Conservation (phyloP, 73 alveolate species). For the Tetrahymena thermophila region DNA sequence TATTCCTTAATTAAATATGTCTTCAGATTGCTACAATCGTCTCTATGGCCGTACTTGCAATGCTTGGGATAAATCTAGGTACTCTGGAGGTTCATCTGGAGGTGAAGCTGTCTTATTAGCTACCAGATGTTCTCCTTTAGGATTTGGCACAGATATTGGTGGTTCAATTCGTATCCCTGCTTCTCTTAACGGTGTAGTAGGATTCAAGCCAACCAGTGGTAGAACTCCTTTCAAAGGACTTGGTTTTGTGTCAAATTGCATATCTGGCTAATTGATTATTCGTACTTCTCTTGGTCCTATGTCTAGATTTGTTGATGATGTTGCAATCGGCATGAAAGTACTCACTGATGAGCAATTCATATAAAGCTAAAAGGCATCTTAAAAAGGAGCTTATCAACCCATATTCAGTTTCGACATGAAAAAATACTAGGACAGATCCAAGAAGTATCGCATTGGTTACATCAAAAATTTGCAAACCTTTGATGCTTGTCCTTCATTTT, state of each 20-base stretch:
- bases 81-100: constrained; percentile 79
- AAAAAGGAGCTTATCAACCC: not conserved
- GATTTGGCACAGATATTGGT: constrained; percentile 64
- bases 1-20: constrained; percentile 50
- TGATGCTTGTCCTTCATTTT: constrained; percentile 27
- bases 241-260: not conserved
- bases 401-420: constrained; percentile 36
- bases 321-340: constrained; percentile 28
- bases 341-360: not conserved
- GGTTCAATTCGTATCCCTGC: constrained; percentile 69
- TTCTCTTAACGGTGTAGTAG: constrained; percentile 49
- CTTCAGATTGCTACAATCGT: constrained; percentile 50
- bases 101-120: constrained; percentile 78
- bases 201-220: constrained; percentile 60
- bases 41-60: constrained; percentile 57
- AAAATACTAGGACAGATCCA: not conserved
- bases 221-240: constrained; percentile 38
- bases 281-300: constrained; percentile 56
- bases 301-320: constrained; percentile 61
- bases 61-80: constrained; percentile 49
- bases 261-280: not conserved
- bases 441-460: constrained; percentile 53
- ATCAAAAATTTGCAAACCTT: constrained; percentile 24
- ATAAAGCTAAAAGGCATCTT: not conserved
- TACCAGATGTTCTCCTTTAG: constrained; percentile 54